phyloP scores from a whole-genome alignment of 1,284 basidiomycete genomes.

The Leccinum griseonigrum region DNA sequence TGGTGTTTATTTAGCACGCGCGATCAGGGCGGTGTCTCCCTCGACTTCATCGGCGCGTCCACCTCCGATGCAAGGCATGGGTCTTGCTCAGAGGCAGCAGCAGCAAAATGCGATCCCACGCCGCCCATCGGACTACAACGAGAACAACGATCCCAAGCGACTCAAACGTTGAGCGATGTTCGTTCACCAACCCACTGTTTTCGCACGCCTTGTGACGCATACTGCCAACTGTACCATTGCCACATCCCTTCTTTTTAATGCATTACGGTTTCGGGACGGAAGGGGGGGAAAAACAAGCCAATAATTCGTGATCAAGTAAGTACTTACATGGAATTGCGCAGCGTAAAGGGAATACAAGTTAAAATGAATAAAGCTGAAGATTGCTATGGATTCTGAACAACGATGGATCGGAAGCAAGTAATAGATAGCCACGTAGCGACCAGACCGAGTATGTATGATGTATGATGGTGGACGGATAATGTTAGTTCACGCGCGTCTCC shows the following conservation, averaged over 20 bases:
- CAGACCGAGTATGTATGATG: background rate
- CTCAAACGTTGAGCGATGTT: slow-evolving; percentile 35
- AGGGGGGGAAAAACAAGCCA: background rate
- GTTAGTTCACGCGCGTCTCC: slow-evolving; percentile 24
- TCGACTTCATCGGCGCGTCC: slow-evolving; percentile 17
- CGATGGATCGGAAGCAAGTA: background rate
- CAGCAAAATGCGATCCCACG: slow-evolving; percentile 16
- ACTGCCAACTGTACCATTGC: background rate
- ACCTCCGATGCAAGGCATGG: slow-evolving; percentile 42
- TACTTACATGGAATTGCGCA: slow-evolving; percentile 1
- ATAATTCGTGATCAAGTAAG: background rate
- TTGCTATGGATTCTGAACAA: background rate
- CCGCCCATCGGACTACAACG: slow-evolving; percentile 41
- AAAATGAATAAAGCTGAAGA: background rate
- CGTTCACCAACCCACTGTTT: background rate
- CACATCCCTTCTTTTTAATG: background rate
- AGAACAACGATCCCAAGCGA: slow-evolving; percentile 50
- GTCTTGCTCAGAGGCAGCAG: slow-evolving; percentile 38
- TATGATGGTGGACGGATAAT: background rate
- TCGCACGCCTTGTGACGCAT: background rate
- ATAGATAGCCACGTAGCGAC: background rate
- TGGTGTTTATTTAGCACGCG: slow-evolving; percentile 1
- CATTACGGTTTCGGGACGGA: background rate
- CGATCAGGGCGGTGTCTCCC: slow-evolving; percentile 11
- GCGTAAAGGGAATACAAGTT: background rate